These are phyloP conservation scores for Saccharomycopsis malanga DNA, from an alignment of 805 yeast species.

Conservation along the genomic window DNA sequence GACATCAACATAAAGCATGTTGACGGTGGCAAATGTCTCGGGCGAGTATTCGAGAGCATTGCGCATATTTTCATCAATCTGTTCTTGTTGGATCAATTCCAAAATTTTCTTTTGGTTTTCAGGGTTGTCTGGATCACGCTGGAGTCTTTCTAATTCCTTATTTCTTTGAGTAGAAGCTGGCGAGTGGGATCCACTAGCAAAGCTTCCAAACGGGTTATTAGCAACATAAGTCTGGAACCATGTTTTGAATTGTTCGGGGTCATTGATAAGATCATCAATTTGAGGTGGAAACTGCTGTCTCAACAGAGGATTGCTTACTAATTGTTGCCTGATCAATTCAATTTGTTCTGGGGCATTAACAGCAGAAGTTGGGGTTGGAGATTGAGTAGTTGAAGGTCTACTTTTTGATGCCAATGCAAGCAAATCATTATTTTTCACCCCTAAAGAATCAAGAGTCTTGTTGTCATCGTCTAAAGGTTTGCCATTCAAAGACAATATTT, in stretches of 20 bases:
- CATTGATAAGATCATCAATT: background rate
- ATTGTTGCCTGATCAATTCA: conserved; percentile 44
- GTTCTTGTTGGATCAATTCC: conserved; percentile 62
- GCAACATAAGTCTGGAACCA: conserved; percentile 5
- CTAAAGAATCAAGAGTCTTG: conserved; percentile 39
- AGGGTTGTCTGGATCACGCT: conserved; percentile 63
- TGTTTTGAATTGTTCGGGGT: conserved; percentile 7
- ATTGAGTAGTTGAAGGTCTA: background rate
- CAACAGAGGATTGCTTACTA: conserved; percentile 36
- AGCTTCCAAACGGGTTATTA: background rate
- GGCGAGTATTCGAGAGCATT: conserved; percentile 85
- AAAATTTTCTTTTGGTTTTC: conserved; percentile 57
- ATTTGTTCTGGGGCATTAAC: conserved; percentile 22
- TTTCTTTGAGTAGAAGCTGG: conserved; percentile 33
- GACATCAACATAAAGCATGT: conserved; percentile 75
- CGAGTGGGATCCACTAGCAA: conserved; percentile 14
- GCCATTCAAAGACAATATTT: conserved; percentile 44
- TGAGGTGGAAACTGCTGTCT: conserved; percentile 30
- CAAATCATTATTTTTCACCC: conserved; percentile 53
- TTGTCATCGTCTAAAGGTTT: conserved; percentile 29
- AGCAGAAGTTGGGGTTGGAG: background rate
- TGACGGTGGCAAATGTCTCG: conserved; percentile 75
- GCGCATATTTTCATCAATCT: conserved; percentile 71
- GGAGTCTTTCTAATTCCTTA: conserved; percentile 44
- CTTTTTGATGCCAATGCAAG: conserved; percentile 29